phyloP scores from a whole-genome alignment of 257 asterid genomes.

The Leonotis leonurus region DNA sequence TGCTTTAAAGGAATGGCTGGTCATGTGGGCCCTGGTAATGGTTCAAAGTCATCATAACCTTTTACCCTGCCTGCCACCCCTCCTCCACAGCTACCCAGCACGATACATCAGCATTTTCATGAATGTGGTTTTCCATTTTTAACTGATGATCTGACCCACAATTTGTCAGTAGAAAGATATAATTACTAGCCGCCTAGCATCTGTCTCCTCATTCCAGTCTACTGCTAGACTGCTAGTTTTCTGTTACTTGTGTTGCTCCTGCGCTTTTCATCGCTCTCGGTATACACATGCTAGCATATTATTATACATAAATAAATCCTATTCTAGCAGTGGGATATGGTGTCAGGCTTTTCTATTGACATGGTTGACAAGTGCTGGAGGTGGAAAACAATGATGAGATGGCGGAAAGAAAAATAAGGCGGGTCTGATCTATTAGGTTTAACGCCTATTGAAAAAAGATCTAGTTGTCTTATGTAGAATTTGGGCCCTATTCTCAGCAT shows the following conservation, averaged over 20 bases:
- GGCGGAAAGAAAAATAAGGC: neutral
- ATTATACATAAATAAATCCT: neutral
- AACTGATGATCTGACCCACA: neutral
- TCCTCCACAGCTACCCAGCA: neutral
- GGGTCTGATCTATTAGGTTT: neutral
- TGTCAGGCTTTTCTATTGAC: neutral
- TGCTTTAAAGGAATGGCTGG: neutral
- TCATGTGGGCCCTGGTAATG: neutral
- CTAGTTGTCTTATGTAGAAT: neutral
- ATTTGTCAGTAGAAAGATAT: neutral
- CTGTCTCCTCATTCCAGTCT: neutral
- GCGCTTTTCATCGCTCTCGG: neutral
- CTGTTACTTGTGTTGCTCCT: neutral
- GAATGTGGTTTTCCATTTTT: conserved; percentile 7
- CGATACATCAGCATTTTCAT: neutral
- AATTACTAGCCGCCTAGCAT: neutral
- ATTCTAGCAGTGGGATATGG: neutral
- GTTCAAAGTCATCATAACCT: conserved; percentile 5
- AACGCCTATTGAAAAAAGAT: neutral
- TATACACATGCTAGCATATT: neutral
- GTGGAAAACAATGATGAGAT: neutral
- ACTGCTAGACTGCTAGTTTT: conserved; percentile 7
- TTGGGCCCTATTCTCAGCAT: neutral
- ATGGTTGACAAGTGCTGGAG: neutral
- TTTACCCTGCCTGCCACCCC: neutral